These are phyloP conservation scores for Acanthamoeba culbertsoni DNA, from an alignment of 208 protist genomes.

Conservation along the genomic window DNA sequence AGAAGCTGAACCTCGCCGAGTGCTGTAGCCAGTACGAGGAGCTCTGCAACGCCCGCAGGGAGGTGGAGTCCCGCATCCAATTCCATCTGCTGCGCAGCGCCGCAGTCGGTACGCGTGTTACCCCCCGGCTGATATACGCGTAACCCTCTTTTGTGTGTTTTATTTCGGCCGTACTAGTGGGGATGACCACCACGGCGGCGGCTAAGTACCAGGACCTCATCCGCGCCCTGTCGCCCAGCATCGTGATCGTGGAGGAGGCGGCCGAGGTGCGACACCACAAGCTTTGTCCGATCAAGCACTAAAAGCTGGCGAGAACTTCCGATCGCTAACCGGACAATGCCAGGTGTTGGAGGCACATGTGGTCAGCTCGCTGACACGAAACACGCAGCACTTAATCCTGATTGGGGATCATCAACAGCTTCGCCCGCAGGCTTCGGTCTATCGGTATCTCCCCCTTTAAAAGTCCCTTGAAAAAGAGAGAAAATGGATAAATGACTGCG, in stretches of 20 bases:
- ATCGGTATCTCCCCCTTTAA: background rate
- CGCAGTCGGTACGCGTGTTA: background rate
- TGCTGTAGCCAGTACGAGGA: background rate
- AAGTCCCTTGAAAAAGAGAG: no score
- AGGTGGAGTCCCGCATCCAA: constrained; percentile 53
- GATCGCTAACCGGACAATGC: no score
- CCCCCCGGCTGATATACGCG: background rate
- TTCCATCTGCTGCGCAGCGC: background rate
- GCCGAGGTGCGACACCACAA: constrained; percentile 57
- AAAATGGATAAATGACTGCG: no score
- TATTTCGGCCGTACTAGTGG: constrained; percentile 40
- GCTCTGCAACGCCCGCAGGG: constrained; percentile 1
- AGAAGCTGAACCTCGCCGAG: background rate
- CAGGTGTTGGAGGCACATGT: constrained; percentile 76
- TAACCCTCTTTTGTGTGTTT: background rate
- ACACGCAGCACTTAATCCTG: constrained; percentile 73
- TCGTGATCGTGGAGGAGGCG: constrained; percentile 78
- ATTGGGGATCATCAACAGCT: constrained; percentile 81
- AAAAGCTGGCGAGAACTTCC: no score
- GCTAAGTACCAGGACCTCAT: constrained; percentile 69
- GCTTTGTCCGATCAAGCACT: background rate
- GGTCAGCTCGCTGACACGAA: constrained; percentile 52
- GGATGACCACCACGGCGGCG: constrained; percentile 76
- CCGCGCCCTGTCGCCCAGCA: constrained; percentile 44
- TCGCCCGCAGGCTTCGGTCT: constrained; percentile 58